Base-by-base conservation (phyloP, 2,329 filamentous ascomycete species). In the Epichloe sp. region DNA sequence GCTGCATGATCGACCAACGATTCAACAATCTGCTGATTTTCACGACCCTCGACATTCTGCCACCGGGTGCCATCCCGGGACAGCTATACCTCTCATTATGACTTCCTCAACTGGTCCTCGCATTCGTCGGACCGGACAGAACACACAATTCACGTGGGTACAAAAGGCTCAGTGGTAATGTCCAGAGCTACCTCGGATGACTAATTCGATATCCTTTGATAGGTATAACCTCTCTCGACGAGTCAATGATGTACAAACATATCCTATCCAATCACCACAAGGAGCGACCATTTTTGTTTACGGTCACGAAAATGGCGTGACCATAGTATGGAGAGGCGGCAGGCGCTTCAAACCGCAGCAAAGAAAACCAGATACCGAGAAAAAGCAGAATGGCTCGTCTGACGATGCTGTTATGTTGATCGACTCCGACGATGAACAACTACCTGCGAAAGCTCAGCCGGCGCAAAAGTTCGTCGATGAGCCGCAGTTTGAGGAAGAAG, bases 251-350 rank as follows among this genome's bases (percentile, higher is more conserved):
- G 71, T 81, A 47, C 77, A 80, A 57, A 74, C 74, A 4, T 83
- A 83, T 59, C 81, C 81, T 1, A 69, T 81, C 17, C 71, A 73
- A 52, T 82, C 80, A 1, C 73, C 79, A 2, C 81, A 85, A 59
- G 80, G 80, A 37, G 80, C 81, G 6, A 79, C 75, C 2, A 74
- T 84, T 59, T 62, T 84, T 26, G 65, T 85, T 44, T 82, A 82
- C 58, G 80, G 77, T 44, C 80, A 83, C 57, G 78, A 82, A 53
- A 79, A 76, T 62, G 81, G 81, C 44, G 65, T 83, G 42, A 79
- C 75, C 3, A 59, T 84, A 38, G 64, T 79, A 23, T 85, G 81
- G 81, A 74, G 79, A 42, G 81, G 81, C 44, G 80, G 80, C 11
- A 73, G 72, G 48, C 70, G 72, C n/a, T 77, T 84, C 58, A 83